Conservation (phyloP, 257 asterid species). For the Echium plantagineum region DNA sequence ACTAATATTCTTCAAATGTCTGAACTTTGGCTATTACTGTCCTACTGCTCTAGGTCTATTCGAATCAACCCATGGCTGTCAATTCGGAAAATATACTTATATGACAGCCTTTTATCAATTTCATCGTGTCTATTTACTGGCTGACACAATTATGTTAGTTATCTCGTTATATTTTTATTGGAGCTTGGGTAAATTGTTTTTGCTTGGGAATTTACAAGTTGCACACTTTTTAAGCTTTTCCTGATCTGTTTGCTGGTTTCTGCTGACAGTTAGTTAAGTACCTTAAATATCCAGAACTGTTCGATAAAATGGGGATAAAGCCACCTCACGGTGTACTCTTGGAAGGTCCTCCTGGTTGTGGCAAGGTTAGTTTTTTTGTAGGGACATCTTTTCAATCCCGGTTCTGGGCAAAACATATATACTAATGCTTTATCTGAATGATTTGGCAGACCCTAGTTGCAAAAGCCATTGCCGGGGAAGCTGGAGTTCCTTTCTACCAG, state of each 20-base stretch:
- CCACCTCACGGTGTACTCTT: slow-evolving; percentile 99
- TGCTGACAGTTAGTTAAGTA: slow-evolving; percentile 72
- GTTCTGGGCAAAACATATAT: neutral
- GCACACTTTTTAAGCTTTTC: neutral
- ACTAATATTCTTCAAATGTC: neutral
- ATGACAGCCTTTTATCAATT: neutral
- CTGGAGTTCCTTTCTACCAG: slow-evolving; percentile 97
- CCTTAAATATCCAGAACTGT: slow-evolving; percentile 91
- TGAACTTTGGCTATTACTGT: neutral
- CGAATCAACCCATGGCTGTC: neutral
- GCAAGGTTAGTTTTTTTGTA: slow-evolving; percentile 52
- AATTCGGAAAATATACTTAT: no score
- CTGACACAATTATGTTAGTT: neutral
- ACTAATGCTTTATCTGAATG: neutral
- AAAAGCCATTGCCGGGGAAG: slow-evolving; percentile 99
- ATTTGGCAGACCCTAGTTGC: slow-evolving; percentile 80
- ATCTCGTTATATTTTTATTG: neutral
- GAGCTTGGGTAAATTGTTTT: neutral
- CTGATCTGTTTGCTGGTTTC: slow-evolving; percentile 3
- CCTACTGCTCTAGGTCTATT: neutral
- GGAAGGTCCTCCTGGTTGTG: slow-evolving; percentile 99
- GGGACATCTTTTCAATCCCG: neutral
- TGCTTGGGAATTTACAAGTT: neutral
- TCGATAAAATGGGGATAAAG: slow-evolving; percentile 93
- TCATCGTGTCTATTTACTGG: neutral